Conservation (phyloP, 768 basidiomycete genomes). For the Tremella yokohamensis region DNA sequence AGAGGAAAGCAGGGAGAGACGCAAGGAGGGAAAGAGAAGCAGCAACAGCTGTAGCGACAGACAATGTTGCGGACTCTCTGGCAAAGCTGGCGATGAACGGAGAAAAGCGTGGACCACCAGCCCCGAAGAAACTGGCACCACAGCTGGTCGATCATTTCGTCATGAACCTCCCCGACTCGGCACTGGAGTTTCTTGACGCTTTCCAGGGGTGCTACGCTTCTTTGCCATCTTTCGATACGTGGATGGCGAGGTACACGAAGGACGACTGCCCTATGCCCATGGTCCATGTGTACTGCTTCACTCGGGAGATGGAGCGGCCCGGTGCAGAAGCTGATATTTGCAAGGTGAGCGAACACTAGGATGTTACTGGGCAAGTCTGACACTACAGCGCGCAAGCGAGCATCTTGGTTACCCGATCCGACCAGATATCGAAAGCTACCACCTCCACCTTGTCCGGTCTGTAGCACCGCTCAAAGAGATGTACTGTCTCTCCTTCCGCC, state of each 20-base stretch:
- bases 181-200: slow-evolving; percentile 81
- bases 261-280: slow-evolving; percentile 66
- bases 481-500: slow-evolving; percentile 89
- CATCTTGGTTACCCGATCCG: slow-evolving; percentile 60
- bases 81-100: not conserved
- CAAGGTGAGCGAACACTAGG: slow-evolving; percentile 59
- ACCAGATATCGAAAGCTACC: slow-evolving; percentile 40
- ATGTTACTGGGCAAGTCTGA: not conserved
- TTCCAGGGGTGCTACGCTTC: slow-evolving; percentile 69
- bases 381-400: slow-evolving; percentile 66
- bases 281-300: slow-evolving; percentile 96
- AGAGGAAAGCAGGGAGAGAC: slow-evolving; percentile 43
- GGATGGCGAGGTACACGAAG: slow-evolving; percentile 55
- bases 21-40: slow-evolving; percentile 28
- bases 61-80: too few relatives aligned
- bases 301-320: slow-evolving; percentile 68
- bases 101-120: not conserved
- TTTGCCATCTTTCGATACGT: slow-evolving; percentile 48
- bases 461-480: slow-evolving; percentile 96
- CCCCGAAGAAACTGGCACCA: not conserved
- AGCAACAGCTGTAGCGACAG: not conserved
- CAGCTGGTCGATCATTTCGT: slow-evolving; percentile 75
- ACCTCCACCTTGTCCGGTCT: slow-evolving; percentile 74
- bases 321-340: slow-evolving; percentile 73
- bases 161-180: slow-evolving; percentile 97